Conservation (phyloP, 2,329 filamentous ascomycete species). For the Pseudogymnoascus sp. region DNA sequence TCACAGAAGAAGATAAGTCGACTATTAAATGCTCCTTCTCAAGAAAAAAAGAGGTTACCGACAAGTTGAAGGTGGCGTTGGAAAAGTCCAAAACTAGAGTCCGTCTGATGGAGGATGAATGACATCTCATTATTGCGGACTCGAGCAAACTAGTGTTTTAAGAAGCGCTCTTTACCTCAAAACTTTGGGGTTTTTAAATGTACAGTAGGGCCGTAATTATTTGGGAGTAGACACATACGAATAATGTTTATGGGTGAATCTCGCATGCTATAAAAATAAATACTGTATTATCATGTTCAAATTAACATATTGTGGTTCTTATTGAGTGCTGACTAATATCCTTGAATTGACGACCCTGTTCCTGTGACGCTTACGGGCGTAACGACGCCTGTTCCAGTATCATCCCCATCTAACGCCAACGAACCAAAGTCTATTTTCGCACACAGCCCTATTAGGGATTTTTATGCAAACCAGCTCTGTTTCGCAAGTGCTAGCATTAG, state of each 20-base stretch:
- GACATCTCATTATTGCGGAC: not conserved
- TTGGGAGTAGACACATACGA: not conserved
- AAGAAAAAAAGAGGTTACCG: conserved; percentile 45
- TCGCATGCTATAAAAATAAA: not conserved
- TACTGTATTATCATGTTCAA: not conserved
- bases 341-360: not conserved
- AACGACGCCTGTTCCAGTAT: not conserved
- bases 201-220: not conserved
- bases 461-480: not conserved
- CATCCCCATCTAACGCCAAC: not conserved
- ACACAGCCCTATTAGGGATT: not conserved
- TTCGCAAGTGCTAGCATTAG: not conserved
- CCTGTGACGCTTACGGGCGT: not conserved
- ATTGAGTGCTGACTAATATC: conserved; percentile 2
- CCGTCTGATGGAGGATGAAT: conserved; percentile 24
- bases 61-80: conserved; percentile 37
- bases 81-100: conserved; percentile 26
- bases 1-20: conserved; percentile 50
- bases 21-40: conserved; percentile 46
- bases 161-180: not conserved
- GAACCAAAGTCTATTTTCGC: conserved; percentile 1
- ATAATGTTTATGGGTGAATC: not conserved
- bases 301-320: not conserved
- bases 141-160: not conserved
- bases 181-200: not conserved